phyloP scores from a whole-genome alignment of 2,329 filamentous ascomycete genomes.

The Trematosphaeria pertusa region DNA sequence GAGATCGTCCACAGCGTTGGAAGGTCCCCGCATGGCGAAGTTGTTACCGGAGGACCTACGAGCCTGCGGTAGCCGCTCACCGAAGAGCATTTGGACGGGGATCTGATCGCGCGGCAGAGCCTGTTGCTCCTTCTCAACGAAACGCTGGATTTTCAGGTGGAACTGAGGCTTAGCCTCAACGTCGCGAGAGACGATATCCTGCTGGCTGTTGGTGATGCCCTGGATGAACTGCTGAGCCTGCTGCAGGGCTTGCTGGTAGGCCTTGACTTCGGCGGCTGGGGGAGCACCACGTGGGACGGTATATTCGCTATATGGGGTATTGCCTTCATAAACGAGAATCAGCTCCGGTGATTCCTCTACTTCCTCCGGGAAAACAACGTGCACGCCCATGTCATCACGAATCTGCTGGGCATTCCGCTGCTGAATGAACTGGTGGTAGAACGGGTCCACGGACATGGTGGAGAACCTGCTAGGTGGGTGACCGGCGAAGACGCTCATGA shows the following conservation, averaged over 20 bases:
- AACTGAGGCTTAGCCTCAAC: conserved; percentile 65
- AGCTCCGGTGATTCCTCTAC: conserved; percentile 67
- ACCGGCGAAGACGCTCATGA: conserved; percentile 74
- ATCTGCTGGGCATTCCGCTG: conserved; percentile 69
- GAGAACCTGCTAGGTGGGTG: conserved; percentile 77
- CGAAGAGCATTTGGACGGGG: conserved; percentile 64
- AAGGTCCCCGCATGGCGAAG: conserved; percentile 79
- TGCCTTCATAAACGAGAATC: conserved; percentile 77
- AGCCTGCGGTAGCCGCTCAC: conserved; percentile 53
- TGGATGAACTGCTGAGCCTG: conserved; percentile 65
- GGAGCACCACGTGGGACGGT: conserved; percentile 64
- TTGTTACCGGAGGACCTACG: conserved; percentile 61
- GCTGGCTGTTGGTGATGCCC: conserved; percentile 60
- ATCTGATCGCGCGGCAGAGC: conserved; percentile 56
- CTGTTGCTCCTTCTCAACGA: conserved; percentile 64
- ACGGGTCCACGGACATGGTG: conserved; percentile 73
- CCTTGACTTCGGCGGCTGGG: conserved; percentile 59
- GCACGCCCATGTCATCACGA: conserved; percentile 73
- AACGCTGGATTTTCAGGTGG: conserved; percentile 68
- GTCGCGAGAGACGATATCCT: conserved; percentile 61
- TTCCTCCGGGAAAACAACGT: conserved; percentile 73
- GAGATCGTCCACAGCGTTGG: conserved; percentile 74
- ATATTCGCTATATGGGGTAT: conserved; percentile 59
- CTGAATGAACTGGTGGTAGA: conserved; percentile 77
- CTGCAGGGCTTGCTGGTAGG: conserved; percentile 64